Evolutionary conservation across 2,329 filamentous ascomycete species (phyloP).

Genomic region (Curvularia sp.): DNA sequence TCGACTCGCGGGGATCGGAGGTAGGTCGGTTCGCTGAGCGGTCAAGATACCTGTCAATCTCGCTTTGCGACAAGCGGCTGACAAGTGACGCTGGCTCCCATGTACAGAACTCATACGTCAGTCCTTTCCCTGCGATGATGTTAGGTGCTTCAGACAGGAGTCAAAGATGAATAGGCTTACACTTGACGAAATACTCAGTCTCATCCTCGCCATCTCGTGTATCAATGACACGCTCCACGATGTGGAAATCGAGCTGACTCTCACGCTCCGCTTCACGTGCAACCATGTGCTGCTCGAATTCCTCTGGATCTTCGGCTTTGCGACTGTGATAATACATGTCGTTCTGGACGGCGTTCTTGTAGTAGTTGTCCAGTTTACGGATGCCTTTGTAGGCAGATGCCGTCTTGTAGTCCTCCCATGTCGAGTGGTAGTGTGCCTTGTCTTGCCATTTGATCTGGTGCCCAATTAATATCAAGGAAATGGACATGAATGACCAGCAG

Average conservation of each 20-base stretch:
- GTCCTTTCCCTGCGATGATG: conserved; percentile 69
- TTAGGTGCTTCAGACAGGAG: conserved; percentile 33
- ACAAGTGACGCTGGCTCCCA: conserved; percentile 85
- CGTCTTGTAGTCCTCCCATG: conserved; percentile 83
- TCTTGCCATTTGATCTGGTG: conserved; percentile 92
- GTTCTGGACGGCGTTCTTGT: conserved; percentile 78
- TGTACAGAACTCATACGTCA: conserved; percentile 92
- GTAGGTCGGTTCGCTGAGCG: conserved; percentile 80
- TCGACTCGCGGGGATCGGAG: conserved; percentile 80
- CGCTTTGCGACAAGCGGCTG: conserved; percentile 78
- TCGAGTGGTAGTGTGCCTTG: conserved; percentile 92
- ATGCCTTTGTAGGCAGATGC: conserved; percentile 81
- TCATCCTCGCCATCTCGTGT: conserved; percentile 79
- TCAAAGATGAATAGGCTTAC: conserved; percentile 53
- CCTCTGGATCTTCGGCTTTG: conserved; percentile 73
- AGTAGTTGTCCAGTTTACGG: conserved; percentile 94
- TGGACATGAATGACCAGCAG: conserved; percentile 25
- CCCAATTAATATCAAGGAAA: conserved; percentile 26
- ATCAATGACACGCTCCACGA: conserved; percentile 92
- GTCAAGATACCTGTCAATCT: conserved; percentile 91
- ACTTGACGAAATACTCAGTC: conserved; percentile 93
- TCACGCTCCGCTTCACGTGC: conserved; percentile 91
- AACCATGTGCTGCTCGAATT: conserved; percentile 92
- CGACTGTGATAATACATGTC: conserved; percentile 71
- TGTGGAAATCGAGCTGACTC: conserved; percentile 85